Evolutionary conservation across 768 basidiomycete genomes (phyloP), one percentile per base, ranked within the genome.

Genomic region (Trametes coccinea): DNA sequence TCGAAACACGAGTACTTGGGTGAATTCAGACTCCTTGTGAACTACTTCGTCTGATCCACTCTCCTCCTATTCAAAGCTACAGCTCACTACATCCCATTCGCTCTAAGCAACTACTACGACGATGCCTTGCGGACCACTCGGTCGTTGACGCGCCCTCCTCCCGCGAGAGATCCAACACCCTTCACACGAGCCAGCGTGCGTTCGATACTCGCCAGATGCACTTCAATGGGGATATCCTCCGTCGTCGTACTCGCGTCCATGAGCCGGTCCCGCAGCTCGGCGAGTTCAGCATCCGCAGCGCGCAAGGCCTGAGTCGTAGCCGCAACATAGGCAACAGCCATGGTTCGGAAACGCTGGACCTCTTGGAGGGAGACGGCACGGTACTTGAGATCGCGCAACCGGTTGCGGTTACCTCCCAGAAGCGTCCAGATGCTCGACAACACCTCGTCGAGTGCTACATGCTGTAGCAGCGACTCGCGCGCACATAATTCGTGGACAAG

Each of bases 181-280:
- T 37, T 10, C 34, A 5, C 34, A 37, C 34, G 34, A 37, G n/a
- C n/a, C n/a, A n/a, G n/a, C n/a, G 90, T 89, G 37, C 67, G 76
- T 67, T 76, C 76, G 64, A 92, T 89, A 56, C 85, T 89, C 72
- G 82, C 82, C 71, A 92, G 83, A 66, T 92, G 89, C 11, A 92
- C 89, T 58, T 87, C 84, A 4, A 88, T 75, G 3, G 89, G 87
- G 11, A 90, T 76, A 46, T 74, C 75, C 14, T 80, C 72, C 2
- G 81, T 84, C 5, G 81, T 70, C 2, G 90, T 72, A 53, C 83
- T 83, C 0, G 90, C 88, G 33, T 82, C 80, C 5, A 86, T 81
- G 1, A 89, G 86, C 16, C 86, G 77, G 67, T 89, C 87, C 61
- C 89, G 79, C 59, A 92, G 73, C 46, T 89, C 88, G 67, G 89